phyloP scores from a whole-genome alignment of 768 basidiomycete species.

The Podaxis carcinomalis region DNA sequence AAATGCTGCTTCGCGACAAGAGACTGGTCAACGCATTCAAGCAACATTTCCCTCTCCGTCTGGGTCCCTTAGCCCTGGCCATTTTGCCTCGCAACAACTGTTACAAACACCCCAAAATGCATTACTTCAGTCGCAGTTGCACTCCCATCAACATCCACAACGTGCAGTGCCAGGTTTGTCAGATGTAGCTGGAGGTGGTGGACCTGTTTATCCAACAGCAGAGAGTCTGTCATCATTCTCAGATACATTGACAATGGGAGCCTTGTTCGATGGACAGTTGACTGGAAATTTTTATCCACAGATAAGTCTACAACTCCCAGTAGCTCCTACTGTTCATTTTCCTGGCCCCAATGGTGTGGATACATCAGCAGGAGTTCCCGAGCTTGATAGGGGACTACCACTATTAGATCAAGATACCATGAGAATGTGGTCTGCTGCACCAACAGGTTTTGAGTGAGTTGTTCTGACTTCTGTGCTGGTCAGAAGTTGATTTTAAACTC shows the following conservation, averaged over 20 bases:
- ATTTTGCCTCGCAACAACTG: background rate
- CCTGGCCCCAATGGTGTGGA: background rate
- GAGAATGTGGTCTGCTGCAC: constrained; percentile 61
- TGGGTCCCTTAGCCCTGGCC: background rate
- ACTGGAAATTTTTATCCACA: background rate
- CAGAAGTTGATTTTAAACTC: background rate
- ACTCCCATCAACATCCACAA: background rate
- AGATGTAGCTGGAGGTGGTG: background rate
- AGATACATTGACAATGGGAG: background rate
- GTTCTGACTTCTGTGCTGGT: background rate
- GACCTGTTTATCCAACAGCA: background rate
- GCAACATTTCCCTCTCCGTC: background rate
- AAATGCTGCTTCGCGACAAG: constrained; percentile 7
- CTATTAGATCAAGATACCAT: constrained; percentile 46
- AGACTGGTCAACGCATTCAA: constrained; percentile 4
- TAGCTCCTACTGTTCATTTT: background rate
- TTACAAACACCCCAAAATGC: background rate
- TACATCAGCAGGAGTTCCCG: background rate
- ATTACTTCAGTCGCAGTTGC: background rate
- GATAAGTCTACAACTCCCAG: background rate
- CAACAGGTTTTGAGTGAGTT: constrained; percentile 56
- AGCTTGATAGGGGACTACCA: constrained; percentile 11
- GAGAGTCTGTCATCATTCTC: background rate
- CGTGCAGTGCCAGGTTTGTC: background rate
- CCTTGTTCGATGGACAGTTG: constrained; percentile 7